These are phyloP conservation scores for Endocladia muricata DNA, from an alignment of 31 red algal species.

Conservation along the genomic window DNA sequence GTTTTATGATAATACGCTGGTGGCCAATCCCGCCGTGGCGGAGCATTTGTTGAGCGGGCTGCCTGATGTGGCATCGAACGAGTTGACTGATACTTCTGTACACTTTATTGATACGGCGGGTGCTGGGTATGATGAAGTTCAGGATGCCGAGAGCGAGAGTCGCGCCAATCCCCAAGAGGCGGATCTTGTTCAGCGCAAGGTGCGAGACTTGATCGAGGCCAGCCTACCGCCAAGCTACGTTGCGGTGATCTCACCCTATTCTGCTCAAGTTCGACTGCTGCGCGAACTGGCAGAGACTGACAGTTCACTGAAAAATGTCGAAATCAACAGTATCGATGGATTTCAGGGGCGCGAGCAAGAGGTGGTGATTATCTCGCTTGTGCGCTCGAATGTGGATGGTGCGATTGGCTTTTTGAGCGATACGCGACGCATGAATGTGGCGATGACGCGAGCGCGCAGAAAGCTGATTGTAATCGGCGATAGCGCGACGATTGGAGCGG, in stretches of 20 bases:
- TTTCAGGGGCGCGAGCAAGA: constrained; percentile 71
- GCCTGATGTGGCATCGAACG: too few species aligned
- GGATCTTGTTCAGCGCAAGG: too few species aligned
- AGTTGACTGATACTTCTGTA: too few species aligned
- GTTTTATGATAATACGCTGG: constrained; percentile 72
- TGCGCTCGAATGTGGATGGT: constrained; percentile 32
- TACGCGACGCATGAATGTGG: constrained; percentile 62
- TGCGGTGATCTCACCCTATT: constrained; percentile 61
- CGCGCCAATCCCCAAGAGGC: too few species aligned
- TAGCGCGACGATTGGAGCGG: constrained; percentile 10
- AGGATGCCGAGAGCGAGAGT: too few species aligned
- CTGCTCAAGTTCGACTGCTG: constrained; percentile 32
- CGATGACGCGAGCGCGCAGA: constrained; percentile 57
- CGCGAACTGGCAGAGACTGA: background rate
- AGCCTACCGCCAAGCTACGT: too few species aligned
- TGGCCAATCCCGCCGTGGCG: too few species aligned
- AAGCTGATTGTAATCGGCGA: constrained; percentile 52
- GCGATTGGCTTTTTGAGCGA: constrained; percentile 64
- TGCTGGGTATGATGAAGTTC: too few species aligned
- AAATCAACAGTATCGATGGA: constrained; percentile 68
- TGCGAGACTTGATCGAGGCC: too few species aligned
- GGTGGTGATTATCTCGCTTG: constrained; percentile 53
- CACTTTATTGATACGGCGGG: too few species aligned
- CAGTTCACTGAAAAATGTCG: background rate
- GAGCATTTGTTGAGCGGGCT: too few species aligned